Evolutionary conservation across 2,329 filamentous ascomycete species (phyloP).

Genomic region (Colletotrichum costaricense): DNA sequence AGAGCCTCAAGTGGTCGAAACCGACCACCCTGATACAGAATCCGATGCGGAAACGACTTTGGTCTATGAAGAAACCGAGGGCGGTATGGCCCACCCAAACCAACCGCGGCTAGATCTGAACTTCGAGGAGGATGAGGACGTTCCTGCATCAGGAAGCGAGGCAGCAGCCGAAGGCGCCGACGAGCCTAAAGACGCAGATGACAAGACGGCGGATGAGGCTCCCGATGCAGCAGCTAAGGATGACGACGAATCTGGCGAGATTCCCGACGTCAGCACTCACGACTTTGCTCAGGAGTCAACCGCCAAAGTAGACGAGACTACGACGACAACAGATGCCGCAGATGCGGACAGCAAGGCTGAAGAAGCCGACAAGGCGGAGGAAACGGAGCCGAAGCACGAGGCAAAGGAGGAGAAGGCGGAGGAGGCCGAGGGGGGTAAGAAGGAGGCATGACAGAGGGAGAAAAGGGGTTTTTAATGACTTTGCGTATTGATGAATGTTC

Average conservation of each 20-base stretch:
- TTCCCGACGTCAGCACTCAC: slow-evolving; percentile 20
- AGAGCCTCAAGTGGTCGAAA: slow-evolving; percentile 17
- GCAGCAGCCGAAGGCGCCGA: not conserved
- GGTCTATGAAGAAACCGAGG: not conserved
- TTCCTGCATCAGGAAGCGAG: not conserved
- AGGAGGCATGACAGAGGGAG: not conserved
- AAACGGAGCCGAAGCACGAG: slow-evolving; percentile 35
- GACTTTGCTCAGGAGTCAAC: slow-evolving; percentile 42
- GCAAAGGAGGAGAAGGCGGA: slow-evolving; percentile 17
- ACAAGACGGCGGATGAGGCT: slow-evolving; percentile 21
- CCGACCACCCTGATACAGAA: slow-evolving; percentile 1
- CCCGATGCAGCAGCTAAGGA: slow-evolving; percentile 38
- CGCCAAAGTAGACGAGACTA: slow-evolving; percentile 36
- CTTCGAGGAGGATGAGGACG: slow-evolving; percentile 24
- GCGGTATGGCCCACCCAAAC: slow-evolving; percentile 5
- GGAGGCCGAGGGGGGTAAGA: slow-evolving; percentile 18
- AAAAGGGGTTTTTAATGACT: not conserved
- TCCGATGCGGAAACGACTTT: not conserved
- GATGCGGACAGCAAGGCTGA: slow-evolving; percentile 37
- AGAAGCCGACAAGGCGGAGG: slow-evolving; percentile 39
- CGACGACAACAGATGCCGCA: slow-evolving; percentile 33
- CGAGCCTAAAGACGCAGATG: slow-evolving; percentile 19
- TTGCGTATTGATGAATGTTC: not conserved
- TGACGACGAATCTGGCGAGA: slow-evolving; percentile 31
- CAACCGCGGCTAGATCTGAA: slow-evolving; percentile 18